Evolutionary conservation across 1,284 basidiomycete genomes (phyloP), one percentile per base, ranked within the genome.

Genomic region (Ceratobasidium sp.): DNA sequence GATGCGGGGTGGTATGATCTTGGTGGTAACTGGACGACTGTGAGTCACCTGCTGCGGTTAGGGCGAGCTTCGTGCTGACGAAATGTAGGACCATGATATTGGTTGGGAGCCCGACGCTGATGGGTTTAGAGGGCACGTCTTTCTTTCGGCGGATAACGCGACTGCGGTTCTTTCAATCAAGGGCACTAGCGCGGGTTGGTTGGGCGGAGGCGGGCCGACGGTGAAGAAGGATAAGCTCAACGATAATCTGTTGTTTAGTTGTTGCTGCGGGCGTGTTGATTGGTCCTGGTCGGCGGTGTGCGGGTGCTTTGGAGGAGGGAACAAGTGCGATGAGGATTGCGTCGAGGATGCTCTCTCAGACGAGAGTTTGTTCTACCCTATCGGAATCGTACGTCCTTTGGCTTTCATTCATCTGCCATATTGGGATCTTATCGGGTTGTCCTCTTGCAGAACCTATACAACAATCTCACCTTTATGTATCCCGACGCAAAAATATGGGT

Each of bases 161-260:
- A 98, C 94, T 0, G 87, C 96, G 69, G 87, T 99, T 14, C 86
- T 99, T 13, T 90, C 95, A 31, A 94, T 99, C 83, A 99, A 99
- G 82, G 98, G 97, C 39, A 99, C 98, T 0, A 95, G 86, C 9
- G 87, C 87, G 0, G 93, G 79, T 73, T 87, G 79, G 81, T 81
- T 90, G 76, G 86, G 86, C 13, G 84, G 84, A 13, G 87, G 87
- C 24, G 95, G 95, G 1, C 93, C 95, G 27, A 94, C 95, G 1
- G 92, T 92, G 76, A 93, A 91, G 81, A 92, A 93, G 80, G 97
- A 99, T 84, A 98, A 97, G 84, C 90, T 92, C 79, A 99, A 99
- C 80, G 98, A 99, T 83, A 99, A 99, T 80, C 83, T 75, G 77
- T 84, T 98, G 27, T 98, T 98, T 83, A 98, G 96, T 0, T 99